Conservation (phyloP, 2,329 filamentous ascomycete species). For the Trichoderma arundinaceum region DNA sequence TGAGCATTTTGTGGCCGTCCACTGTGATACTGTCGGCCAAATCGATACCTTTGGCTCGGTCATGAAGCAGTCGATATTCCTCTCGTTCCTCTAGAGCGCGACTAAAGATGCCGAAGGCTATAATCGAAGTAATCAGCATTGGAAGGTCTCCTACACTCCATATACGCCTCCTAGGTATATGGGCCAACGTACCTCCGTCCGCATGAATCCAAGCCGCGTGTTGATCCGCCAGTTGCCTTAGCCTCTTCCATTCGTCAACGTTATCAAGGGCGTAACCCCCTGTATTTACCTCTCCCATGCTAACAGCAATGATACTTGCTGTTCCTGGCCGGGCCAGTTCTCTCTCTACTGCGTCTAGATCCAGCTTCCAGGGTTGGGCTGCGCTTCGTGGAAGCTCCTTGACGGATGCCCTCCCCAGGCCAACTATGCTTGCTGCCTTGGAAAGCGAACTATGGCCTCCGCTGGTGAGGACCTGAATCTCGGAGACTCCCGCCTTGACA, state of each 20-base stretch:
- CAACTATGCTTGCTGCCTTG: constrained; percentile 83
- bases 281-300: constrained; percentile 89
- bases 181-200: constrained; percentile 66
- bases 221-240: constrained; percentile 73
- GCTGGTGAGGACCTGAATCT: constrained; percentile 79
- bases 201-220: constrained; percentile 87
- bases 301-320: constrained; percentile 79
- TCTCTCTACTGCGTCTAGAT: constrained; percentile 68
- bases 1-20: constrained; percentile 90
- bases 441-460: constrained; percentile 81
- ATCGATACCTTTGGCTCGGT: constrained; percentile 68
- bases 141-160: too few species aligned
- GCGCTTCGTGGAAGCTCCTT: constrained; percentile 60
- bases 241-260: constrained; percentile 61
- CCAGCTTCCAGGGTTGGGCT: constrained; percentile 69
- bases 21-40: constrained; percentile 86
- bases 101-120: constrained; percentile 84
- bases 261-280: constrained; percentile 73
- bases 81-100: constrained; percentile 63
- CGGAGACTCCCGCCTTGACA: constrained; percentile 63
- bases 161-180: background rate
- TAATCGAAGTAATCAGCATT: constrained; percentile 11
- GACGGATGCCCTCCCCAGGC: constrained; percentile 74
- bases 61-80: constrained; percentile 61
- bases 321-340: constrained; percentile 59